phyloP scores from a whole-genome alignment of 768 basidiomycete genomes.

The Bullera alba region DNA sequence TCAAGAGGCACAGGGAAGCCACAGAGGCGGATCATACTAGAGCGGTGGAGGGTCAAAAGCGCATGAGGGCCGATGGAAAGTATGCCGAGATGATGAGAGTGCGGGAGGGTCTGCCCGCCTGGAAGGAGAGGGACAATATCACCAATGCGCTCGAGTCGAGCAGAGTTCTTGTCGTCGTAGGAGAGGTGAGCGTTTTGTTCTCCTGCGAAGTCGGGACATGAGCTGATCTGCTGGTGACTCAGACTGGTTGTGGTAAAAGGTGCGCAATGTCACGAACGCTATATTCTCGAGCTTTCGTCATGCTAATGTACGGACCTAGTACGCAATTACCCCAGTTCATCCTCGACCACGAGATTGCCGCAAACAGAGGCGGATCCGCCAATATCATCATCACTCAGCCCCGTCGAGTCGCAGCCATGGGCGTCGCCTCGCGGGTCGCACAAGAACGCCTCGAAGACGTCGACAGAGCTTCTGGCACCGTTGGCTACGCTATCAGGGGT shows the following conservation, averaged over 20 bases:
- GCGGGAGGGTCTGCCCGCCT: constrained; percentile 69
- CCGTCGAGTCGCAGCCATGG: constrained; percentile 77
- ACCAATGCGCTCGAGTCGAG: constrained; percentile 55
- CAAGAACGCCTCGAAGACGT: constrained; percentile 55
- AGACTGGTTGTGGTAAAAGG: constrained; percentile 69
- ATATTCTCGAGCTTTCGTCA: background rate
- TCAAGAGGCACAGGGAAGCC: constrained; percentile 20
- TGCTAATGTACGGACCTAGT: background rate
- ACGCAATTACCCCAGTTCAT: constrained; percentile 77
- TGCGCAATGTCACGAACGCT: background rate
- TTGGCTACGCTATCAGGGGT: constrained; percentile 80
- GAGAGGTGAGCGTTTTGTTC: constrained; percentile 58
- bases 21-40: constrained; percentile 33
- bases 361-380: constrained; percentile 57
- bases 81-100: constrained; percentile 57
- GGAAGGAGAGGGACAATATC: constrained; percentile 60
- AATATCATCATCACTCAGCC: constrained; percentile 86
- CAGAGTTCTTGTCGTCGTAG: constrained; percentile 74
- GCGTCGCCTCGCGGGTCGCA: constrained; percentile 79
- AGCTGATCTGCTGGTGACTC: background rate
- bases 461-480: constrained; percentile 56
- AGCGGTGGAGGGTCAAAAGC: constrained; percentile 51
- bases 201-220: background rate
- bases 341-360: constrained; percentile 68
- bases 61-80: constrained; percentile 49